These are phyloP conservation scores for Pseudogymnoascus destructans DNA, from an alignment of 2,329 filamentous ascomycete species.

Conservation along the genomic window DNA sequence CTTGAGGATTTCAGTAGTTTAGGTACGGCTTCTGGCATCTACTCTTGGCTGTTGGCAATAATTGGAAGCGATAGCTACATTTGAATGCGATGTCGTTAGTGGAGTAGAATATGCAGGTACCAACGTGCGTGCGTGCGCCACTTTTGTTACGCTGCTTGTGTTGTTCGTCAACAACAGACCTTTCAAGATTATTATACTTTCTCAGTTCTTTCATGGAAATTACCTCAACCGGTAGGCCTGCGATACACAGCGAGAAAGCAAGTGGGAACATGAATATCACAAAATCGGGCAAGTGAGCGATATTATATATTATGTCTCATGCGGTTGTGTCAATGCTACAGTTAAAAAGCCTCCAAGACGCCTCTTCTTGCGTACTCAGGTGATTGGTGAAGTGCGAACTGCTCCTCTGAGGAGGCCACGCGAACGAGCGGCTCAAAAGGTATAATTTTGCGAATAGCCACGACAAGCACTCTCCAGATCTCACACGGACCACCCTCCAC, in stretches of 20 bases:
- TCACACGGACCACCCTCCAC: conserved; percentile 10
- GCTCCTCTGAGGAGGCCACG: conserved; percentile 9
- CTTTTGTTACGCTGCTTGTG: no score
- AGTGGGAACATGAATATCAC: neutral
- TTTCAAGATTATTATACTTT: neutral
- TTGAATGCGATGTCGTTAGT: no score
- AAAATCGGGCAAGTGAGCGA: neutral
- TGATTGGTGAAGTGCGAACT: conserved; percentile 12
- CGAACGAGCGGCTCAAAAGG: conserved; percentile 13
- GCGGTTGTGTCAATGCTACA: neutral
- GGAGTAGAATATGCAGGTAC: no score
- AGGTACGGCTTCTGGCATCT: neutral
- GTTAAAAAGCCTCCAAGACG: conserved; percentile 10
- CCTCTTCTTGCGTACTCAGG: conserved; percentile 11
- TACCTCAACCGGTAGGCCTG: neutral
- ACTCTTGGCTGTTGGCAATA: neutral
- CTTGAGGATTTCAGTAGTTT: neutral
- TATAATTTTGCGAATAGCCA: conserved; percentile 12
- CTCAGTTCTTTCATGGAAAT: neutral
- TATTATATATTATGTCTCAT: neutral
- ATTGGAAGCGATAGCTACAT: neutral
- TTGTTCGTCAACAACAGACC: no score
- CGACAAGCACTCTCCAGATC: conserved; percentile 12
- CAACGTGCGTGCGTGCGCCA: no score
- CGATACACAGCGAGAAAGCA: neutral